Evolutionary conservation across 176 grass and related monocot genomes (phyloP).

Genomic region (Hyparrhenia diplandra): DNA sequence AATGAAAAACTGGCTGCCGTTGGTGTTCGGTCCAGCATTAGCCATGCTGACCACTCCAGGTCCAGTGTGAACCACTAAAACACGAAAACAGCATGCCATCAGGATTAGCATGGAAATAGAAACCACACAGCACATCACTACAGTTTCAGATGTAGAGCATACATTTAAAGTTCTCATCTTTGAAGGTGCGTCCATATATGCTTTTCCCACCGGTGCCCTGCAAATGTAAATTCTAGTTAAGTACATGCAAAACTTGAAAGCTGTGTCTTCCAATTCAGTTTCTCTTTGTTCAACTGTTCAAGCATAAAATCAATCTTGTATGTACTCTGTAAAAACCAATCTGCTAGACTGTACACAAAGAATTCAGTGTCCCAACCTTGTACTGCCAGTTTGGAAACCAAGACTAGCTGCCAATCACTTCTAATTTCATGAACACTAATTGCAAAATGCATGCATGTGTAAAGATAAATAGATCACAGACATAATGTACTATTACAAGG

Average conservation of each 20-base stretch:
- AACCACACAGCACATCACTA: not conserved
- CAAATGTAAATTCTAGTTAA: slow-evolving; percentile 17
- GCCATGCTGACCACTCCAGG: slow-evolving; percentile 92
- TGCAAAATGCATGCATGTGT: too few species aligned
- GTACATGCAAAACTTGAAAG: slow-evolving; percentile 3
- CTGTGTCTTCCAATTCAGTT: not conserved
- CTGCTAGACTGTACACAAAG: not conserved
- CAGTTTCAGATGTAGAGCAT: slow-evolving; percentile 15
- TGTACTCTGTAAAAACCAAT: not conserved
- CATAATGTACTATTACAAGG: not conserved
- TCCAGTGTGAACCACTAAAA: slow-evolving; percentile 70
- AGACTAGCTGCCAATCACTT: not conserved
- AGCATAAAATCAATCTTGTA: not conserved
- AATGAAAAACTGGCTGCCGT: slow-evolving; percentile 96
- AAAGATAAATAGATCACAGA: not conserved
- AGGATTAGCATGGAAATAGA: not conserved
- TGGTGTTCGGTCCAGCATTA: slow-evolving; percentile 93
- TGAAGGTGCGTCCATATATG: slow-evolving; percentile 87
- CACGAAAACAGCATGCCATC: not conserved
- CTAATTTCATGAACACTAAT: not conserved
- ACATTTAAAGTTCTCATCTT: slow-evolving; percentile 96
- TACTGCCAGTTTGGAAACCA: not conserved
- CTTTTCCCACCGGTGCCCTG: slow-evolving; percentile 97
- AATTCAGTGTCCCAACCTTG: not conserved
- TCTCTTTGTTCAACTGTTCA: too few species aligned